phyloP scores from a whole-genome alignment of 805 yeast species.

The Zygosaccharomyces kombuchaensis region DNA sequence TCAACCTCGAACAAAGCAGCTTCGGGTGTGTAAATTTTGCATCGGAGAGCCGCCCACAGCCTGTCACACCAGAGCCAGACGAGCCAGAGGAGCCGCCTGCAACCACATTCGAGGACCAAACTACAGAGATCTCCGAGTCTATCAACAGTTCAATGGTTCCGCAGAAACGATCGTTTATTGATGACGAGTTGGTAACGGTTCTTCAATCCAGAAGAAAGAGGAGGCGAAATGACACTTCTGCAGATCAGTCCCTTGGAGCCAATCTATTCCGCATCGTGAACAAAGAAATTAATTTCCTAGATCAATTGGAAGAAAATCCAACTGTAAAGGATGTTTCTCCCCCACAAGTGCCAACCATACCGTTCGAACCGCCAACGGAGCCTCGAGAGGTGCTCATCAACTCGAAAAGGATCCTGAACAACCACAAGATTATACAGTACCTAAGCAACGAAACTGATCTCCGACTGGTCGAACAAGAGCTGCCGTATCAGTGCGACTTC shows the following conservation, averaged over 20 bases:
- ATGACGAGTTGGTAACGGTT: constrained; percentile 19
- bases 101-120: neutral
- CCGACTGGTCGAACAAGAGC: constrained; percentile 14
- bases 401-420: constrained; percentile 10
- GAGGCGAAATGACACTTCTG: neutral
- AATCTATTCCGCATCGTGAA: constrained; percentile 1
- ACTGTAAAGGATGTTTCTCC: too few relatives aligned
- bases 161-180: constrained; percentile 25
- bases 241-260: neutral
- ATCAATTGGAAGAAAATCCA: neutral
- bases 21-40: constrained; percentile 9
- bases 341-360: neutral
- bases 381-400: constrained; percentile 12
- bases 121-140: neutral
- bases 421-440: constrained; percentile 12
- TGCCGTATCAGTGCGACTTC: constrained; percentile 17
- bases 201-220: constrained; percentile 11
- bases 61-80: neutral
- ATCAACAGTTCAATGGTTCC: constrained; percentile 19
- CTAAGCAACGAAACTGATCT: constrained; percentile 7
- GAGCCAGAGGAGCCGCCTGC: neutral
- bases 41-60: neutral
- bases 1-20: constrained; percentile 11
- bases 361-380: neutral
- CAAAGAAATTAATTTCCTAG: neutral